Base-by-base conservation (phyloP, 192 early-diverging fungal genomes). In the Cladochytrium replicatum region DNA sequence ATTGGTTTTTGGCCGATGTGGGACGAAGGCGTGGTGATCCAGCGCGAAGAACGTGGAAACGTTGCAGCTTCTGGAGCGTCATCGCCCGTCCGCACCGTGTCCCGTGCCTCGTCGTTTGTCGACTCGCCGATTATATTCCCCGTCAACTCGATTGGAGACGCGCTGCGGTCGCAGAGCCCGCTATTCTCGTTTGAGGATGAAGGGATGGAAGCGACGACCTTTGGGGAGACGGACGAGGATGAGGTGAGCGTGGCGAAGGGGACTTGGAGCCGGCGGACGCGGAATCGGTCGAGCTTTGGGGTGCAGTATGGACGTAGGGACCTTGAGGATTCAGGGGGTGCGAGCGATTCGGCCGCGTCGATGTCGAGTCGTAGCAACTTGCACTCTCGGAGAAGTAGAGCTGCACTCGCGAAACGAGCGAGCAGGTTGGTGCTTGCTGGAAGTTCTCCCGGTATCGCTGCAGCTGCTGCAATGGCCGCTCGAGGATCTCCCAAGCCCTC, bases 1-100 rank as follows among this genome's bases (percentile, higher is more conserved):
- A 57, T 71, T 11, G 66, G 52, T 9, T 22, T 67, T 28, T 71
- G 66, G 55, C 52, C 64, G 7, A 51, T 50, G 22, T 71, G 69
- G 69, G 60, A 68, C 26, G 60, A 68, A 9, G 32, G 40, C 46
- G 32, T 52, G 11, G 27, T 37, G 8, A 32, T 53, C 15, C 48
- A 37, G 21, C 52, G 53, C 25, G 55, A 47, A 46, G 45, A 29
- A 3, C 47, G 49, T 6, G 37, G 41, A 41, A 42, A 55, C 6
- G n/a, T 56, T 37, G 6, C 37, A 23, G 30, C 48, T 4, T 49
- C 61, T 8, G 24, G 32, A 7, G 21, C 54, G 5, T 22, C 21
- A 9, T 63, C 55, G 0, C 60, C 64, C 2, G 11, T 49, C n/a
- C 38, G 38, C 2, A 41, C 30, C 32, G 15, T 55, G 22, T 29